A percentile compares a stretch with the other conserved stretches of the same genome.
Evolutionary conservation across 768 basidiomycete genomes (phyloP).

Genomic region (Boletus sp.): DNA sequence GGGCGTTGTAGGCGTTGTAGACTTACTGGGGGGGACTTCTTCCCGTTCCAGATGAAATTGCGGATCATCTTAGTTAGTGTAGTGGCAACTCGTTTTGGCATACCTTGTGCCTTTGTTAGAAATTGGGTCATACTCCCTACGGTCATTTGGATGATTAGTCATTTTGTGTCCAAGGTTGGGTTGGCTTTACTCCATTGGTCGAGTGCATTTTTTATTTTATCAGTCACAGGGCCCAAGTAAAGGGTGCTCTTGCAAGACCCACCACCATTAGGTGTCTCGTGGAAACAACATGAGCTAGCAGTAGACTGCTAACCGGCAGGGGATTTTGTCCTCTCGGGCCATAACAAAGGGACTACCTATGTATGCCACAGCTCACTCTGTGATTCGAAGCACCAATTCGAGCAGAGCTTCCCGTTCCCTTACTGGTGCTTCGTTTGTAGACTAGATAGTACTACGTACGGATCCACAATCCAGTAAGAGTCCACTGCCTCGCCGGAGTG

Average conservation of each 20-base stretch:
- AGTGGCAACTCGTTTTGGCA: too few relatives aligned
- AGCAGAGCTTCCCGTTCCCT: slow-evolving; percentile 1
- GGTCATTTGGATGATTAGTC: too few relatives aligned
- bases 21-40: too few relatives aligned
- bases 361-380: background rate
- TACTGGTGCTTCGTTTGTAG: slow-evolving; percentile 6
- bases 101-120: too few relatives aligned
- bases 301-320: background rate
- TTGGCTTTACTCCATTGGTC: too few relatives aligned
- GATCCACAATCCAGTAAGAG: slow-evolving; percentile 2
- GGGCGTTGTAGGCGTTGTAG: too few relatives aligned
- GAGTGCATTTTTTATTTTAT: too few relatives aligned
- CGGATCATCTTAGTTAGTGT: too few relatives aligned
- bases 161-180: too few relatives aligned
- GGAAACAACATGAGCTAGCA: background rate
- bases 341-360: slow-evolving; percentile 1
- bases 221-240: background rate
- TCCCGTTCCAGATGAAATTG: too few relatives aligned
- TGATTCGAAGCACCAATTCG: background rate
- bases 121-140: too few relatives aligned
- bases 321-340: slow-evolving; percentile 6
- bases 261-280: background rate
- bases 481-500: background rate
- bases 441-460: background rate
- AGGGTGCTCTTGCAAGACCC: background rate